These are phyloP conservation scores for Cunninghamia lanceolata DNA, from an alignment of 75 land plant genomes.

Conservation along the genomic window DNA sequence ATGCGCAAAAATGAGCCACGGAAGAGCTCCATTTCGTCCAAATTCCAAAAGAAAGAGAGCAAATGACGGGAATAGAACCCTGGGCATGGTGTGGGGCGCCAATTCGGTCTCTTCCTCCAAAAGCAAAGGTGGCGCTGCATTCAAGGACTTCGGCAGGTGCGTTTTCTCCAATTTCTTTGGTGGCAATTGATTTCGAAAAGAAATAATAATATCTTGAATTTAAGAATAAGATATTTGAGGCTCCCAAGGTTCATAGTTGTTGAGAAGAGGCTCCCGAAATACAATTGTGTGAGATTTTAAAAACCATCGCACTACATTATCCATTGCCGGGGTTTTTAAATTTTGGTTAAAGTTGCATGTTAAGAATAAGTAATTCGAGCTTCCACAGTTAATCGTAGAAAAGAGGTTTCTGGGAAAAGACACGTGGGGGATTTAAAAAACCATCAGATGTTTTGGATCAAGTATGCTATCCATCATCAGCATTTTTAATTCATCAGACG, in stretches of 20 bases:
- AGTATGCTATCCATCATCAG: too few relatives aligned
- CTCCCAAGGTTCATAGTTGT: neutral
- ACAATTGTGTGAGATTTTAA: neutral
- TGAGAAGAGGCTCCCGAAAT: neutral
- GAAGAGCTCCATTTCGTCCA: neutral
- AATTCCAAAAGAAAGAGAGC: neutral
- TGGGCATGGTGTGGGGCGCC: constrained; percentile 52
- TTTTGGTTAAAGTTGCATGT: neutral
- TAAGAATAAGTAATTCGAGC: too few relatives aligned
- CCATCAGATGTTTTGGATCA: too few relatives aligned
- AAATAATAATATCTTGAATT: neutral
- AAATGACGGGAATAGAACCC: constrained; percentile 22
- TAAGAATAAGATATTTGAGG: neutral
- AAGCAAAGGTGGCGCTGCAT: constrained; percentile 32
- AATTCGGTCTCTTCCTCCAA: constrained; percentile 38
- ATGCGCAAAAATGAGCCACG: neutral
- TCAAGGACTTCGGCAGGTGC: constrained; percentile 46
- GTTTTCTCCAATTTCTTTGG: neutral
- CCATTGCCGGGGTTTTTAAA: neutral
- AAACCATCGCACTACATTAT: neutral
- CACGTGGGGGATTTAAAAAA: too few relatives aligned
- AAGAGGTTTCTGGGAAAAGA: too few relatives aligned
- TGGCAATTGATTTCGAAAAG: neutral
- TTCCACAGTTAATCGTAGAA: too few relatives aligned
- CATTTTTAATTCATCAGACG: too few relatives aligned